Evolutionary conservation across 2,329 filamentous ascomycete genomes (phyloP).

Genomic region (Coniochaeta sp.): DNA sequence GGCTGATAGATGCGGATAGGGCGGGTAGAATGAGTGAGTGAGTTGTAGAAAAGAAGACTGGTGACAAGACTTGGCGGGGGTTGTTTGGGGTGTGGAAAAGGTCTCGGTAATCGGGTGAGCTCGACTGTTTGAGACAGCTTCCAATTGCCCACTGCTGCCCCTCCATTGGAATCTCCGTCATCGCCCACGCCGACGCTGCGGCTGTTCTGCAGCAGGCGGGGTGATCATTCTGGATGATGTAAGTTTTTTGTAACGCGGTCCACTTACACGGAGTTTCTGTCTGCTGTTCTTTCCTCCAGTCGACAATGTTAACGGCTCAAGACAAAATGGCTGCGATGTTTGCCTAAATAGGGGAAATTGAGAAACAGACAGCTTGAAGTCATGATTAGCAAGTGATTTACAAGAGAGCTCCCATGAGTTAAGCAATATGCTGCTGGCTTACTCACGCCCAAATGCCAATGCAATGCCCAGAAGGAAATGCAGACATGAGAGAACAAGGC

Average conservation of each 20-base stretch:
- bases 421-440: background rate
- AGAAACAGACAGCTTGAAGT: background rate
- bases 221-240: background rate
- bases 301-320: no score
- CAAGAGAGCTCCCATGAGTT: background rate
- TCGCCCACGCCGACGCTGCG: background rate
- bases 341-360: background rate
- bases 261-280: no score
- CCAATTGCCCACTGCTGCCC: background rate
- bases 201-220: background rate
- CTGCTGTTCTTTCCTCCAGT: no score
- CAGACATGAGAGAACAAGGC: background rate
- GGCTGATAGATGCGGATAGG: no score
- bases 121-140: background rate
- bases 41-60: no score
- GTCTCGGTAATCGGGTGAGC: background rate
- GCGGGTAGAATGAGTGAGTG: background rate
- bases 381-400: background rate
- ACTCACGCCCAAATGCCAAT: background rate
- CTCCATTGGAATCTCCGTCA: background rate
- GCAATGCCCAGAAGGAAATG: background rate
- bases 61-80: background rate
- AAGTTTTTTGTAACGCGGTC: background rate
- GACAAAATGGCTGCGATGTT: no score
- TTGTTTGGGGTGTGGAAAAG: conserved; percentile 1